A percentile compares a stretch with the other conserved stretches of the same genome.
phyloP scores from a whole-genome alignment of 257 asterid species.

The Nicotiana tomentosiformis region DNA sequence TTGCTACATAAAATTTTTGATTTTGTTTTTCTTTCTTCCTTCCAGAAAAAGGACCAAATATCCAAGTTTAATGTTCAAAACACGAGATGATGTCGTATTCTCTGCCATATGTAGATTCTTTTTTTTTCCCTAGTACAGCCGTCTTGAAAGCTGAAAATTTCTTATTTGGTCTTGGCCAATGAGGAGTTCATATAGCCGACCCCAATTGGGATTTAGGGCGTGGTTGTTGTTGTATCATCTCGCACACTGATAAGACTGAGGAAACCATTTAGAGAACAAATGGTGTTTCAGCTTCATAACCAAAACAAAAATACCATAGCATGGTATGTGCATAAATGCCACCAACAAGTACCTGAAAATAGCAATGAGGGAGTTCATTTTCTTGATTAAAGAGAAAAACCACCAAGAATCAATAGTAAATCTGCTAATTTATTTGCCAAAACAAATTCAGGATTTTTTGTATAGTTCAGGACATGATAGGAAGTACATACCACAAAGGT shows the following conservation, averaged over 20 bases:
- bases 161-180: not conserved
- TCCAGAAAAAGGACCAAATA: not conserved
- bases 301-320: slow-evolving; percentile 65
- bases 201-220: not conserved
- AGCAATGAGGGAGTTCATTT: not conserved
- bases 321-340: slow-evolving; percentile 89
- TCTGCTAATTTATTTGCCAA: not conserved
- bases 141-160: not conserved
- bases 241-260: slow-evolving; percentile 49
- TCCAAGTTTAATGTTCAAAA: not conserved
- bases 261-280: slow-evolving; percentile 70
- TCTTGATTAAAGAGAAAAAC: not conserved
- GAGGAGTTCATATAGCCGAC: not conserved
- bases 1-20: not conserved
- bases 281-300: slow-evolving; percentile 67
- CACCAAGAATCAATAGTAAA: not conserved
- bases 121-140: not conserved
- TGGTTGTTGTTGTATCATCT: not conserved
- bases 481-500: slow-evolving; percentile 69
- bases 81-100: not conserved
- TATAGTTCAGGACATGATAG: not conserved
- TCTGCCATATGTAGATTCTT: too few species aligned
- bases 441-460: not conserved
- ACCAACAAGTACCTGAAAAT: slow-evolving; percentile 70
- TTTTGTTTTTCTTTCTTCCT: not conserved